Conservation (phyloP, 768 basidiomycete species). For the Boletus huronensis region DNA sequence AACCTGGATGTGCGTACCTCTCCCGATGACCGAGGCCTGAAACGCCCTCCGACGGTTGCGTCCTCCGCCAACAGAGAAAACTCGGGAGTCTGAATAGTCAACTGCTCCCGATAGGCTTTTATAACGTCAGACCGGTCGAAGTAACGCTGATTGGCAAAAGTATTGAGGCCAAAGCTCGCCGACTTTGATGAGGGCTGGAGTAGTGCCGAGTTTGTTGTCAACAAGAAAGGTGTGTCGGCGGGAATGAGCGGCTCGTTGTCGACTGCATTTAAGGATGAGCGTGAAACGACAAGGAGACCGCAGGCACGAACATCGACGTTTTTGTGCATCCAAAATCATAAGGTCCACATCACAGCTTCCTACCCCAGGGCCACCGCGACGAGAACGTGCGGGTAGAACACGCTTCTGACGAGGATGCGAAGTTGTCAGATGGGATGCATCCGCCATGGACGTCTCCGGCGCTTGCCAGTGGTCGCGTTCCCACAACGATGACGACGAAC, state of each 20-base stretch:
- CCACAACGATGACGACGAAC: slow-evolving; percentile 3
- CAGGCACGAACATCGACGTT: slow-evolving; percentile 62
- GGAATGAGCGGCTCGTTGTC: slow-evolving; percentile 75
- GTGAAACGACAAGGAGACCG: slow-evolving; percentile 7
- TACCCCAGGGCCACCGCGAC: slow-evolving; percentile 77
- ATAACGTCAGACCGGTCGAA: slow-evolving; percentile 78
- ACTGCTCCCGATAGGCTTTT: slow-evolving; percentile 63
- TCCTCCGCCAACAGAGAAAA: slow-evolving; percentile 47
- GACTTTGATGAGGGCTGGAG: slow-evolving; percentile 40
- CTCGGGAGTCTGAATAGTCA: slow-evolving; percentile 75
- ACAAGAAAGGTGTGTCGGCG: slow-evolving; percentile 56
- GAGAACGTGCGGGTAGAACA: slow-evolving; percentile 75
- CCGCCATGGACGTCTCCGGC: slow-evolving; percentile 27
- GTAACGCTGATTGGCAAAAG: slow-evolving; percentile 63
- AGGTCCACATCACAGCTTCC: slow-evolving; percentile 77
- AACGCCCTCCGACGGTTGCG: slow-evolving; percentile 60
- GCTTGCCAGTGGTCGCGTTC: slow-evolving; percentile 13
- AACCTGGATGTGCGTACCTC: slow-evolving; percentile 51
- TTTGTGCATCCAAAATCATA: slow-evolving; percentile 80
- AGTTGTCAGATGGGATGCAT: slow-evolving; percentile 33
- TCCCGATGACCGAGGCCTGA: slow-evolving; percentile 64
- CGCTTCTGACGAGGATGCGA: slow-evolving; percentile 61
- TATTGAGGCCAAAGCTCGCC: slow-evolving; percentile 47
- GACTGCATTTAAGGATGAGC: slow-evolving; percentile 39
- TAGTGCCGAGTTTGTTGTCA: slow-evolving; percentile 68